A percentile compares a stretch with the other conserved stretches of the same genome.
Conservation (phyloP, 2,329 filamentous ascomycete genomes). For the Orbilia quercus region DNA sequence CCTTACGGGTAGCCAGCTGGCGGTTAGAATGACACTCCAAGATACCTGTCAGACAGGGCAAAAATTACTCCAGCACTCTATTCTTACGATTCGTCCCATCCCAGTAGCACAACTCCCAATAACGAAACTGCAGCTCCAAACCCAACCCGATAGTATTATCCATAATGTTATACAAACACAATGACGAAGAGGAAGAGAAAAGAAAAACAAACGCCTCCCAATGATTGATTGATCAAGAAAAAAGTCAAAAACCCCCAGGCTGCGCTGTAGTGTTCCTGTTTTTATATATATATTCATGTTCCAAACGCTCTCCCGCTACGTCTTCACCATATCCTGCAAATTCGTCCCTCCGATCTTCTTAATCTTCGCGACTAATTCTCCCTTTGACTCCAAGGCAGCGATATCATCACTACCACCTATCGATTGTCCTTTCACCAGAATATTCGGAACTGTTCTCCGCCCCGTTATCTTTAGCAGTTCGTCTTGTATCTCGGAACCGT, state of each 20-base stretch:
- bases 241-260: too few relatives aligned
- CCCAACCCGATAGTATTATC: too few relatives aligned
- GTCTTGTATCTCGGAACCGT: conserved; percentile 78
- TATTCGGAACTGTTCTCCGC: conserved; percentile 87
- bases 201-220: conserved; percentile 8
- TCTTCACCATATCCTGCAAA: conserved; percentile 60
- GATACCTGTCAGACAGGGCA: too few relatives aligned
- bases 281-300: neutral
- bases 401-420: conserved; percentile 93
- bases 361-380: conserved; percentile 77
- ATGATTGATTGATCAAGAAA: neutral
- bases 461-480: conserved; percentile 79
- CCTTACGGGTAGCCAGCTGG: too few relatives aligned
- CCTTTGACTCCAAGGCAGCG: conserved; percentile 74
- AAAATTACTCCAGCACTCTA: too few relatives aligned
- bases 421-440: conserved; percentile 86
- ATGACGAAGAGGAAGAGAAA: neutral
- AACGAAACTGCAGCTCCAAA: too few relatives aligned
- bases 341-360: conserved; percentile 78
- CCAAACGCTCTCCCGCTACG: neutral
- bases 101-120: too few relatives aligned
- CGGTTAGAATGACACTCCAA: too few relatives aligned
- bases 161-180: neutral
- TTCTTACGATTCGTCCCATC: too few relatives aligned
- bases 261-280: too few relatives aligned